phyloP scores from a whole-genome alignment of 1,139 yeast species.

The Candida frijolesensis region DNA sequence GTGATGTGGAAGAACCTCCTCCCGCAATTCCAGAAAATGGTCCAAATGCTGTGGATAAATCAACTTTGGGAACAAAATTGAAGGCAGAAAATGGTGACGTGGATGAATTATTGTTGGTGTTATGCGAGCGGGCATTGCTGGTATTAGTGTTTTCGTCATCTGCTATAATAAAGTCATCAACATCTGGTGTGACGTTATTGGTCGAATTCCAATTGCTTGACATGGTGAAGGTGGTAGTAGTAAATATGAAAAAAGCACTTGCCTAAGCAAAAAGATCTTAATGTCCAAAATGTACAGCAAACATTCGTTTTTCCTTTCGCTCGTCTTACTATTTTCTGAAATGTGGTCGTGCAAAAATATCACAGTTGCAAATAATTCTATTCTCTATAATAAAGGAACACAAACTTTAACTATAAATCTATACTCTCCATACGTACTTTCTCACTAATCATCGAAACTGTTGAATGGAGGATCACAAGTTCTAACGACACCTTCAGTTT shows the following conservation, averaged over 20 bases:
- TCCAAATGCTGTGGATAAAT: constrained; percentile 40
- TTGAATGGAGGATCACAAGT: constrained; percentile 30
- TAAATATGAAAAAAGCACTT: background rate
- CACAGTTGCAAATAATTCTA: background rate
- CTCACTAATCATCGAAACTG: constrained; percentile 21
- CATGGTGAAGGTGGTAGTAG: constrained; percentile 9
- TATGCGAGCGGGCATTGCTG: background rate
- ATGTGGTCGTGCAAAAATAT: no score
- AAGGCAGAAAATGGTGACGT: constrained; percentile 13
- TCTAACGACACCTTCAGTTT: constrained; percentile 34
- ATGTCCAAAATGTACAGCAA: background rate
- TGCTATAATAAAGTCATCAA: constrained; percentile 30
- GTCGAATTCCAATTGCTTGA: constrained; percentile 16
- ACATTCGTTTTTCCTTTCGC: no score
- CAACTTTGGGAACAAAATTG: constrained; percentile 38
- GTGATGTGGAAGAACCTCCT: constrained; percentile 24
- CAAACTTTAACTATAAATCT: background rate
- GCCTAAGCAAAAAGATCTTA: background rate
- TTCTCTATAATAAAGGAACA: background rate
- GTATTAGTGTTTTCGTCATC: constrained; percentile 22
- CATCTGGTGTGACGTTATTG: constrained; percentile 18
- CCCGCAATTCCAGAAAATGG: constrained; percentile 29
- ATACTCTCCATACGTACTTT: background rate
- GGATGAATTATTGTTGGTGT: background rate
- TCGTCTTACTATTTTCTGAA: no score